Evolutionary conservation across 129 eudicot genomes (phyloP), one percentile per base, ranked within the genome.

Genomic region (Flaveria linearis): DNA sequence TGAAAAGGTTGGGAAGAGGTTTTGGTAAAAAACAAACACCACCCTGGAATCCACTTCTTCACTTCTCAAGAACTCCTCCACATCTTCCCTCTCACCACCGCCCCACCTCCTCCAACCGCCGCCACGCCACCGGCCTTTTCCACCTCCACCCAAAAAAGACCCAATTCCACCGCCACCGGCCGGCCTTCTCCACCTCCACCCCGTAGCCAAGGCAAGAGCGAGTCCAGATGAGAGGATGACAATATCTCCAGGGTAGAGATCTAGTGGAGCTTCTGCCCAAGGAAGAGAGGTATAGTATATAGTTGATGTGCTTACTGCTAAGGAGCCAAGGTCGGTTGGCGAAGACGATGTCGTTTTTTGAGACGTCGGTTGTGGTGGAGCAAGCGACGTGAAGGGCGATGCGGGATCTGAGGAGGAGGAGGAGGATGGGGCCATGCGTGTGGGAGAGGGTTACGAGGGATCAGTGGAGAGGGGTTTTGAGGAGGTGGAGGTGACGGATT

Each of bases 401-500:
- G 13, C 82, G 86, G 33, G 76, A 80, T 8, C 91, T 89, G 15
- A 89, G 45, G 3, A 50, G 81, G 65, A 89, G 85, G 76, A 18
- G 76, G 12, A 86, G 46, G 4, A 86, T 46, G 0, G 87, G 84
- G 42, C 94, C 84, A 26, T 79, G 46, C 3, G 14, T 51, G 57
- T 43, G 25, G 12, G 90, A 77, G 16, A 86, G 66, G 3, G 71
- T 17, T 45, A 76, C 49, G 15, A 88, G 78, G 0, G 88, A 25
- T n/a, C 68, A 81, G 75, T 88, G 80, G 15, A 84, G 83, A 11
- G 85, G 76, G 28, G 46, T 63, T 23, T 84, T 82, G 55, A 88
- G 58, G 56, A 85, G 88, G 82, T 86, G 84, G 53, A 86, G 83
- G 42, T 88, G 93, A 68, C 93, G 87, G 18, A 86, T 71, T 25